A percentile compares a stretch with the other conserved stretches of the same genome.
These are phyloP conservation scores for Petasospora fabianii DNA, from an alignment of 1,139 yeast species.

Conservation along the genomic window DNA sequence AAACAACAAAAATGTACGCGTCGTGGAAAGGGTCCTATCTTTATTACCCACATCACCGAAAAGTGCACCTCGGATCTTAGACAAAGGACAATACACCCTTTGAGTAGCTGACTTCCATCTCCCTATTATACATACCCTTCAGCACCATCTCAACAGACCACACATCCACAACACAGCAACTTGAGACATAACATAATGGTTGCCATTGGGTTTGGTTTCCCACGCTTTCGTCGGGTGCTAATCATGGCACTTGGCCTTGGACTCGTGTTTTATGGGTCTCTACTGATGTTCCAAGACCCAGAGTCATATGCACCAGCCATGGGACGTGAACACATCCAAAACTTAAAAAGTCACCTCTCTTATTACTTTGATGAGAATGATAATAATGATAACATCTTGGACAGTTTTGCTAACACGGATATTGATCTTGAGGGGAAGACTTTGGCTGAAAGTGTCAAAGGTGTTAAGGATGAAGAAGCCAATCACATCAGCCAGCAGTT, in stretches of 20 bases:
- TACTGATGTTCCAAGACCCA: constrained; percentile 10
- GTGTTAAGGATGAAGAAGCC: constrained; percentile 3
- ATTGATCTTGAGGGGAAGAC: constrained; percentile 9
- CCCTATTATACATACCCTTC: background rate
- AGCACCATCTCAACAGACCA: background rate
- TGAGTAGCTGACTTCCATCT: no score
- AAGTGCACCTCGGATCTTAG: no score
- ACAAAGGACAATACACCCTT: no score
- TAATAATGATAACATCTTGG: constrained; percentile 12
- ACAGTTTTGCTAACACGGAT: constrained; percentile 15
- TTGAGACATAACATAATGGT: no score
- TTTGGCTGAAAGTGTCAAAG: constrained; percentile 1
- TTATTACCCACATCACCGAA: no score
- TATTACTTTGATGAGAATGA: constrained; percentile 14
- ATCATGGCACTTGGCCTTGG: constrained; percentile 3
- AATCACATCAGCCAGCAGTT: constrained; percentile 17
- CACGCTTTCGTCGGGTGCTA: constrained; percentile 12
- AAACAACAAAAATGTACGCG: no score
- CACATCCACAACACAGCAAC: no score
- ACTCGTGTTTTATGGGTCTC: constrained; percentile 7
- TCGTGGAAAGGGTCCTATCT: no score
- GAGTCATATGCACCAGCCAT: constrained; percentile 7
- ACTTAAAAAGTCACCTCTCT: constrained; percentile 2
- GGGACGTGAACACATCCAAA: constrained; percentile 7
- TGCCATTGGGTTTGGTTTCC: constrained; percentile 14